Base-by-base conservation (phyloP, 805 yeast genomes). In the Candida alai region DNA sequence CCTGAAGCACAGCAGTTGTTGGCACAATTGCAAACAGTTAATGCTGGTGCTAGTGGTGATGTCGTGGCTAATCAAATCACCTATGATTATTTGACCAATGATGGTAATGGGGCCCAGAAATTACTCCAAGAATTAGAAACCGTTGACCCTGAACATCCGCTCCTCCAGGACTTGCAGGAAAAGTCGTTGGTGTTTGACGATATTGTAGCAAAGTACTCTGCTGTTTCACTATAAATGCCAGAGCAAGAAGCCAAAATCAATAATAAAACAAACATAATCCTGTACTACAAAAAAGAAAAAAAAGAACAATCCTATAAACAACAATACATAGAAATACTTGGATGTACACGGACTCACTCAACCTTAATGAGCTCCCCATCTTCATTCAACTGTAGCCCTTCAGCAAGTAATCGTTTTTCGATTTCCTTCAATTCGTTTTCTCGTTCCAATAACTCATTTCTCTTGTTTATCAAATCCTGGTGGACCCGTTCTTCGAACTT, bases 401-500 rank as follows among this genome's bases (percentile, higher is more conserved):
- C 86, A 29, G 67, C 70, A 40, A 75, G 73, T 45, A 81, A 66
- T 49, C 86, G 66, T 51, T 74, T 80, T 52, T 80, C 96, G 46
- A 87, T 83, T 45, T 83, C 90, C 49, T 78, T 79, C 54, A 87
- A 72, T 58, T 88, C 96, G 49, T 78, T 75, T 59, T 88, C 97
- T 53, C 95, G 76, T 45, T 80, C 84, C 54, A 84, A 70, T 41
- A 88, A 73, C 59, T 88, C 96, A 51, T 80, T 79, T 48, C 93
- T 73, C 68, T 88, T 85, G 56, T 73, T 70, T 53, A 83, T 68
- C 55, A 88, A 70, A 58, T 87, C 96, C 53, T 81, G 84, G 62
- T 88, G 96, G 17, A 88, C 94, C 48, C 93, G 72, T 59, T 81
- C 87, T 62, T 88, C 96, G 56, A 84, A 85, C 28, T 85, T 84